Base-by-base conservation (phyloP, 2,329 filamentous ascomycete genomes). In the Teratosphaeria epicoccoides region DNA sequence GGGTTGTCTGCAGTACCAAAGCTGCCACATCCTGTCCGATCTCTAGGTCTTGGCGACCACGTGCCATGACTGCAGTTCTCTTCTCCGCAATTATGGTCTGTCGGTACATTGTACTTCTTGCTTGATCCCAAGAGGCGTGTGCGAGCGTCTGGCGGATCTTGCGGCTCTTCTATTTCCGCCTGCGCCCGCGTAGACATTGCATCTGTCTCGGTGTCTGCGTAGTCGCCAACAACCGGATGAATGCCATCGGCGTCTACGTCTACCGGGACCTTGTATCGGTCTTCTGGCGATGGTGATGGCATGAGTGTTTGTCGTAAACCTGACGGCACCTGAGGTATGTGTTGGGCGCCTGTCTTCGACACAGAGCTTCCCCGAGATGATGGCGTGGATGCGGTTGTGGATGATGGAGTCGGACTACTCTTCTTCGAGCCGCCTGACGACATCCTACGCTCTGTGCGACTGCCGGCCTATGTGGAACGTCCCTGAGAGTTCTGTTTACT, bases 1-100 rank as follows among this genome's bases (percentile, higher is more conserved):
- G 48, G 58, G 20, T 66, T 55, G 24, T 61, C 52, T 25, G 54
- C 61, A 24, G 58, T 62, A 24, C 59, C 59, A 24, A 64, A 63
- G 52, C 61, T 77, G 70, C 77, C 70, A 75, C 76, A 72, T 50
- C 70, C 72, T 50, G 69, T 66, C 3, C 76, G 74, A 47, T 77
- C 80, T 45, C 70, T 71, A 0, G 84, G 77, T 33, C 81, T 73
- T 1, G 86, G 84, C 43, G 86, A 88, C 63, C 90, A 88, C 14
- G 85, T 86, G 60, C 87, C 87, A 70, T 93, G 85, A 61, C 78
- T 76, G 71, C 83, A 88, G 11, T 54, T 43, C 24, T 49, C 43
- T 10, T 56, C 49, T 20, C 49, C 55, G 40, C 55, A 53, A 24
- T 52, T 43, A 24, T 50, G 49, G 2, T 24, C n/a, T 14, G 40